Conservation (phyloP, 2,329 filamentous ascomycete genomes). For the Trichoderma sp. region DNA sequence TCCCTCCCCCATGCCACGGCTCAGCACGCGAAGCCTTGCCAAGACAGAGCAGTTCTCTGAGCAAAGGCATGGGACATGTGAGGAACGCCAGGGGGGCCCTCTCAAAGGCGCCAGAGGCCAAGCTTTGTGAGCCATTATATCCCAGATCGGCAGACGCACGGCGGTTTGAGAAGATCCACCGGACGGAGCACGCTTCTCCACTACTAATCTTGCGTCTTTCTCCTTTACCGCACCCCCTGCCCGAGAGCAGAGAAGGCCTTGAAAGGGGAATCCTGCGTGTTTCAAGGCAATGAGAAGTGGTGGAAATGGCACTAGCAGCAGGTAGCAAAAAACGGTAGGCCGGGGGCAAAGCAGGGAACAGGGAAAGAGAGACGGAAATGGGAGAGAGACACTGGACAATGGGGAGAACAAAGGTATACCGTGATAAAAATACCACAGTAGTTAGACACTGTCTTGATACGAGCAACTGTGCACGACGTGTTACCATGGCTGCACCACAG, state of each 20-base stretch:
- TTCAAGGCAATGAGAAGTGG: neutral
- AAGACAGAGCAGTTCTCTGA: neutral
- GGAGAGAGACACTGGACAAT: neutral
- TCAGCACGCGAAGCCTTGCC: neutral
- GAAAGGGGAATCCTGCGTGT: constrained; percentile 7
- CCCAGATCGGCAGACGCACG: constrained; percentile 23
- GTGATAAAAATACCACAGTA: neutral
- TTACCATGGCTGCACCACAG: neutral
- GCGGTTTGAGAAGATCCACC: constrained; percentile 15
- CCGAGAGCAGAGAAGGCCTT: neutral
- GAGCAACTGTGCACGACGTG: neutral
- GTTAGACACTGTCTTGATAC: neutral
- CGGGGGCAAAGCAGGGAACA: neutral
- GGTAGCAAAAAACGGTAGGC: neutral
- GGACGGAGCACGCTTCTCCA: constrained; percentile 1
- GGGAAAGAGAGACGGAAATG: neutral
- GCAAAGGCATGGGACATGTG: neutral
- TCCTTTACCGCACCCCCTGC: neutral
- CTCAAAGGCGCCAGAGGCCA: constrained; percentile 2
- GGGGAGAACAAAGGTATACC: neutral
- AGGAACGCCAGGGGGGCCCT: neutral
- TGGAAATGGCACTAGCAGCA: neutral
- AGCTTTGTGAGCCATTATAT: constrained; percentile 18
- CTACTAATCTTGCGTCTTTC: constrained; percentile 14
- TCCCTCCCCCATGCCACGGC: neutral